Evolutionary conservation across 179 eudicot species (phyloP).

Genomic region (Gypsophila paniculata): DNA sequence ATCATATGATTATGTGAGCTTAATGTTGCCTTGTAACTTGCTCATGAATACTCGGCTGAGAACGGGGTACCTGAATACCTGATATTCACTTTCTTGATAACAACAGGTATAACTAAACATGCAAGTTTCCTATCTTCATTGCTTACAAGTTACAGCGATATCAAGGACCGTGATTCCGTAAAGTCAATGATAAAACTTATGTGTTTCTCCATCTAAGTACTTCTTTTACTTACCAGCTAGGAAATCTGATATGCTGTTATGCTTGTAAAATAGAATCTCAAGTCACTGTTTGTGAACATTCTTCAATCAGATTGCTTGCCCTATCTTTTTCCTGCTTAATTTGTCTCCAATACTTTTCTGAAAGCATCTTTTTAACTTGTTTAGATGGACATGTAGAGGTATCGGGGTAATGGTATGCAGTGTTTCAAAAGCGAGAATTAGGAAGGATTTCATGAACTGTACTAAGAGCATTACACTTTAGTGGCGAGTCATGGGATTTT

Average conservation of each 20-base stretch:
- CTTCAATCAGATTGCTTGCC: background rate
- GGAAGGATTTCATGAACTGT: background rate
- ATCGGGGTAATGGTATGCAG: background rate
- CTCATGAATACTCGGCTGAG: background rate
- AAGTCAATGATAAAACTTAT: background rate
- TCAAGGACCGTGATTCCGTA: too few relatives aligned
- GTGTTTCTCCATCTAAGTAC: background rate
- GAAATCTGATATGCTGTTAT: constrained; percentile 1
- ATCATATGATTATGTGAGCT: background rate
- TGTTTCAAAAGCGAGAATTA: background rate
- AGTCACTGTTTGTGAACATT: background rate
- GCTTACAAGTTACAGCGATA: background rate
- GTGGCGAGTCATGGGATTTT: constrained; percentile 5
- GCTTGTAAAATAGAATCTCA: constrained; percentile 4
- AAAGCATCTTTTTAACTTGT: constrained; percentile 9
- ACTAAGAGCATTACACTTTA: background rate
- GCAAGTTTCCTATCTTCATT: background rate
- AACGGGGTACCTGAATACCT: background rate
- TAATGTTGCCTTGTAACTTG: background rate
- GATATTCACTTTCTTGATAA: background rate
- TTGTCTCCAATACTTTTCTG: background rate
- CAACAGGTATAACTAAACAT: background rate
- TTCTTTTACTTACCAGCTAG: background rate
- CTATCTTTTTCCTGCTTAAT: background rate
- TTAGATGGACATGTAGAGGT: constrained; percentile 5